Conservation (phyloP, 768 basidiomycete species). For the Tulasnella sp. region DNA sequence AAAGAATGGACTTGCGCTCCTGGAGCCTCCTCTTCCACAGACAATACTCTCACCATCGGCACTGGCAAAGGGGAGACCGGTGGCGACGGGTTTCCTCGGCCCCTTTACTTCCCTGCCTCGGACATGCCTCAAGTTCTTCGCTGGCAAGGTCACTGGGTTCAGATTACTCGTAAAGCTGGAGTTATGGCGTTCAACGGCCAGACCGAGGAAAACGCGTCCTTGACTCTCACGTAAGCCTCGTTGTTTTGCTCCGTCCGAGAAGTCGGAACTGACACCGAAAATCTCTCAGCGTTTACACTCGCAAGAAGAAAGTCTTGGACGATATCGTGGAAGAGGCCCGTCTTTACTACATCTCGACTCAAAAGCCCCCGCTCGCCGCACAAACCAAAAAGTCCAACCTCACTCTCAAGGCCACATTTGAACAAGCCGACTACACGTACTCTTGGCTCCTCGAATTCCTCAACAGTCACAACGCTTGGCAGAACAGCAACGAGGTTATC, state of each 20-base stretch:
- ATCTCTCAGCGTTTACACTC: constrained; percentile 7
- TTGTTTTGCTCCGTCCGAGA: neutral
- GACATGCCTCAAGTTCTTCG: constrained; percentile 14
- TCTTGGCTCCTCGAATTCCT: constrained; percentile 16
- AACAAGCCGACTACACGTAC: constrained; percentile 16
- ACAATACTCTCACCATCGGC: neutral
- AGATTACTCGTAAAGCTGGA: constrained; percentile 1
- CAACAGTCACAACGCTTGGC: constrained; percentile 10
- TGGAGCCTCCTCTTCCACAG: neutral
- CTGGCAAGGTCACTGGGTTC: constrained; percentile 16
- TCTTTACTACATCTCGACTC: constrained; percentile 5
- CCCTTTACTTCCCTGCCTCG: constrained; percentile 16
- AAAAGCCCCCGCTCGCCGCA: constrained; percentile 15
- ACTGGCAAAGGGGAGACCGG: neutral
- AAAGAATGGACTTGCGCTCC: constrained; percentile 1
- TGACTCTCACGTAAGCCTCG: constrained; percentile 11
- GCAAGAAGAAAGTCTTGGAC: constrained; percentile 15
- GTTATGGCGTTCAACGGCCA: neutral
- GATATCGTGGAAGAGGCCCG: constrained; percentile 18
- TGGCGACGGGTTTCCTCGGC: constrained; percentile 3
- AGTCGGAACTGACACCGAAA: neutral
- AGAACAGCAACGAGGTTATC: constrained; percentile 13
- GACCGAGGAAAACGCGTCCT: neutral
- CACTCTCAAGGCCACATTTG: constrained; percentile 5
- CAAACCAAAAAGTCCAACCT: constrained; percentile 16